A percentile compares a stretch with the other conserved stretches of the same genome.
Evolutionary conservation across 2,329 filamentous ascomycete genomes (phyloP).

Genomic region (Fusarium sp.): DNA sequence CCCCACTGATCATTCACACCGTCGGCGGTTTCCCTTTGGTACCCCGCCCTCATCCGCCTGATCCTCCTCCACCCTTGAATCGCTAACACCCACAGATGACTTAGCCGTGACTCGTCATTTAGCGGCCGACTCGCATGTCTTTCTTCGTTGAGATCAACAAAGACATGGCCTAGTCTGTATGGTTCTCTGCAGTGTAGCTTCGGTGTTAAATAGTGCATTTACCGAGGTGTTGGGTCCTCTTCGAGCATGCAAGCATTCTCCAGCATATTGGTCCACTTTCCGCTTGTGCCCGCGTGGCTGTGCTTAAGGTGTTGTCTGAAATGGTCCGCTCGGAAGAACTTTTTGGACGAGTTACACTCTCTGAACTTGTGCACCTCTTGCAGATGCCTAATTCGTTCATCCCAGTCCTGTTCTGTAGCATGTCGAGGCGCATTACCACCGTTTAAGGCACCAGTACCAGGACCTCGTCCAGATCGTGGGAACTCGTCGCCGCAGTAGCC

Average conservation of each 20-base stretch:
- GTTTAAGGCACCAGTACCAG: constrained; percentile 50
- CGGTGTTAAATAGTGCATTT: constrained; percentile 28
- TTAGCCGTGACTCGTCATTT: constrained; percentile 33
- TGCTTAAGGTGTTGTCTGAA: constrained; percentile 99
- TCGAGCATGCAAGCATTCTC: constrained; percentile 97
- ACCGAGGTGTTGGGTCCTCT: constrained; percentile 67
- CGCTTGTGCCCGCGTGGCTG: constrained; percentile 93
- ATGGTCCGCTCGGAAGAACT: constrained; percentile 97
- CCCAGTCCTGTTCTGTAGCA: constrained; percentile 87
- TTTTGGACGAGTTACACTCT: constrained; percentile 98
- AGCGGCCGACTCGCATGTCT: constrained; percentile 27
- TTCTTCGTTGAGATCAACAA: not conserved
- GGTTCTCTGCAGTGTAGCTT: constrained; percentile 4
- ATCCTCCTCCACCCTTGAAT: constrained; percentile 37
- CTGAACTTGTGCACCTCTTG: constrained; percentile 95
- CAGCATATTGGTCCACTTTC: constrained; percentile 98
- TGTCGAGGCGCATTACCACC: constrained; percentile 56
- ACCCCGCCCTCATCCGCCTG: constrained; percentile 39
- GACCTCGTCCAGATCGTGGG: constrained; percentile 60
- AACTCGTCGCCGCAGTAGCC: constrained; percentile 98
- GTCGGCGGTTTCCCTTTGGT: constrained; percentile 24
- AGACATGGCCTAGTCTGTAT: not conserved
- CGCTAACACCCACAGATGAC: constrained; percentile 32
- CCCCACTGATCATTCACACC: constrained; percentile 28
- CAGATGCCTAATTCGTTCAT: constrained; percentile 85